phyloP scores from a whole-genome alignment of 345 rosid genomes.

The Aquilaria malaccensis region DNA sequence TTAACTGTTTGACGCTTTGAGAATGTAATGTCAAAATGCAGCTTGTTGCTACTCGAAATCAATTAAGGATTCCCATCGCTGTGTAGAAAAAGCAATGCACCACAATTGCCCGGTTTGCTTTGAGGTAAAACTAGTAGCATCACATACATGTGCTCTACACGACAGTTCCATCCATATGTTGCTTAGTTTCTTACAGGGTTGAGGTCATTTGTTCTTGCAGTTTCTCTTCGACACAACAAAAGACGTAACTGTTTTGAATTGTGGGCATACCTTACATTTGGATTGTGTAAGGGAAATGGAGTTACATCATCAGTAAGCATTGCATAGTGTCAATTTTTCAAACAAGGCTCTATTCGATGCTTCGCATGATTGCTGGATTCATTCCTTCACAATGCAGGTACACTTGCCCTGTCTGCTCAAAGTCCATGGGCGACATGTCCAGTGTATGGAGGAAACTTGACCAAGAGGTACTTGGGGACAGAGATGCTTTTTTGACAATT shows the following conservation, averaged over 20 bases:
- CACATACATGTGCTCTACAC: not conserved
- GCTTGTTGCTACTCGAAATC: slow-evolving; percentile 57
- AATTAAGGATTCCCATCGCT: slow-evolving; percentile 47
- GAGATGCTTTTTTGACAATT: not conserved
- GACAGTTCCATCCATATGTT: too few species aligned
- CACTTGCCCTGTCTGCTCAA: slow-evolving; percentile 83
- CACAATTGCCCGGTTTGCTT: slow-evolving; percentile 73
- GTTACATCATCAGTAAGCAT: slow-evolving; percentile 36
- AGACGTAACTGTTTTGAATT: slow-evolving; percentile 44
- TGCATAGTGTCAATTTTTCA: not conserved
- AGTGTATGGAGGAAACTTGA: slow-evolving; percentile 69
- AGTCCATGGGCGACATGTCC: slow-evolving; percentile 73
- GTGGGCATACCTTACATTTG: slow-evolving; percentile 66
- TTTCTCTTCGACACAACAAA: slow-evolving; percentile 53
- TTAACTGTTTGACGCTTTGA: not conserved
- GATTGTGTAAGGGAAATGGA: slow-evolving; percentile 51
- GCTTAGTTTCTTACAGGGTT: not conserved
- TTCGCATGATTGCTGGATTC: not conserved
- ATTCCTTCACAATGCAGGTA: slow-evolving; percentile 35
- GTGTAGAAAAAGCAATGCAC: slow-evolving; percentile 74
- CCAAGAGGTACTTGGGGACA: slow-evolving; percentile 50
- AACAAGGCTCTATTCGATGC: too few species aligned
- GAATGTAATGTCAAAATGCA: slow-evolving; percentile 10
- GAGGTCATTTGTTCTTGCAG: slow-evolving; percentile 25
- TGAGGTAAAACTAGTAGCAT: slow-evolving; percentile 39